Evolutionary conservation across 495 filamentous ascomycete genomes (phyloP).

Genomic region (Neurospora sublineolata): DNA sequence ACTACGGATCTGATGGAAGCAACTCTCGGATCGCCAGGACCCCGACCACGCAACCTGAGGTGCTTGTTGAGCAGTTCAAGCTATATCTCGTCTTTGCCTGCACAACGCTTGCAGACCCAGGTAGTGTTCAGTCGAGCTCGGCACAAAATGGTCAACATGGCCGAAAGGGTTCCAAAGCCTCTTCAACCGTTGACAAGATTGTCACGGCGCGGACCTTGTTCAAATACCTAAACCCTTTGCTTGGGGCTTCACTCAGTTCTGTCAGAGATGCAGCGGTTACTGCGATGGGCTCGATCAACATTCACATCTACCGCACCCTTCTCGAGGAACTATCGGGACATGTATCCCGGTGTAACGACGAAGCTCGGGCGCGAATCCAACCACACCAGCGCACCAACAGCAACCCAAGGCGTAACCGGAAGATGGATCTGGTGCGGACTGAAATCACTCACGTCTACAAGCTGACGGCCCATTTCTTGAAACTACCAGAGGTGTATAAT

Average conservation of each 20-base stretch:
- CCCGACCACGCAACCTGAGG: conserved; percentile 69
- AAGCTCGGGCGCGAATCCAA: conserved; percentile 66
- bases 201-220: conserved; percentile 81
- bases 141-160: conserved; percentile 63
- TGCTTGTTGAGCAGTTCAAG: conserved; percentile 95
- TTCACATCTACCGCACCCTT: conserved; percentile 86
- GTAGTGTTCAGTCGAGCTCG: conserved; percentile 47
- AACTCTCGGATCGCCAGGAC: conserved; percentile 38
- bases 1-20: conserved; percentile 38
- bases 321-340: conserved; percentile 82
- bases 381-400: conserved; percentile 64
- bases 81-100: conserved; percentile 96
- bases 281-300: conserved; percentile 87
- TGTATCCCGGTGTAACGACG: conserved; percentile 68
- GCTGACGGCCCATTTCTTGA: conserved; percentile 82
- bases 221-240: conserved; percentile 75
- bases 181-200: conserved; percentile 65
- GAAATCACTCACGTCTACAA: conserved; percentile 95
- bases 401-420: conserved; percentile 60
- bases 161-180: conserved; percentile 70
- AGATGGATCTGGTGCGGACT: conserved; percentile 76
- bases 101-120: conserved; percentile 81
- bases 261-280: conserved; percentile 86
- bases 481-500: conserved; percentile 62
- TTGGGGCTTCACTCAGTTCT: conserved; percentile 61